Evolutionary conservation across 768 basidiomycete genomes (phyloP).

Genomic region (Amanita rubescens): DNA sequence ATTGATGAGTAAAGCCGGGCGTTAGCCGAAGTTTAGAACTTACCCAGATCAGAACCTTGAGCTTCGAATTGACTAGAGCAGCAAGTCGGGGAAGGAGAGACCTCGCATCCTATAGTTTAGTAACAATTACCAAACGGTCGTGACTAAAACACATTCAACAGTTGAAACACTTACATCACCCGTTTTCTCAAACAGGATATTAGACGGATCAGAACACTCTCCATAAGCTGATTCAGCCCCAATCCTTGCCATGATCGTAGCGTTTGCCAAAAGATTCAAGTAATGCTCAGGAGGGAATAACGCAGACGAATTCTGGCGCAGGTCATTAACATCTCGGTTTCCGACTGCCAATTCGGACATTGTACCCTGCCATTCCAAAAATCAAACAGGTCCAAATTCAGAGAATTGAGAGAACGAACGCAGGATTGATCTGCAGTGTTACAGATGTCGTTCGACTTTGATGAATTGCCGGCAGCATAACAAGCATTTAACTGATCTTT

Average conservation of each 20-base stretch:
- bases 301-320: constrained; percentile 47
- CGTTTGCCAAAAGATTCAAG: constrained; percentile 33
- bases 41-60: constrained; percentile 44
- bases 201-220: constrained; percentile 42
- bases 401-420: constrained; percentile 24
- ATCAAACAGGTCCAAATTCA: neutral
- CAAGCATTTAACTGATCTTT: constrained; percentile 48
- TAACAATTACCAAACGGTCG: neutral
- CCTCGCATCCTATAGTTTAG: constrained; percentile 39
- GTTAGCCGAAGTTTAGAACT: neutral
- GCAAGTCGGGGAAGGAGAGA: constrained; percentile 44
- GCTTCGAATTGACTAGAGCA: constrained; percentile 34
- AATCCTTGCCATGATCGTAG: constrained; percentile 33
- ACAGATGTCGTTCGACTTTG: constrained; percentile 45
- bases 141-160: neutral
- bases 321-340: constrained; percentile 45
- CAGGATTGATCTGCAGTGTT: constrained; percentile 45
- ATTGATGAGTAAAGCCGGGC: constrained; percentile 12
- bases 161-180: constrained; percentile 41
- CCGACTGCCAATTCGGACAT: constrained; percentile 46
- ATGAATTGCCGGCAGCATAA: constrained; percentile 42
- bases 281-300: constrained; percentile 55
- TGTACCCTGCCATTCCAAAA: constrained; percentile 26
- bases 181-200: constrained; percentile 35
- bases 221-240: constrained; percentile 44